Percentiles rank a stretch among this genome's conserved stretches.
These are phyloP conservation scores for Aechmea fasciata DNA, from an alignment of 176 grass and related monocot genomes.

Conservation along the genomic window DNA sequence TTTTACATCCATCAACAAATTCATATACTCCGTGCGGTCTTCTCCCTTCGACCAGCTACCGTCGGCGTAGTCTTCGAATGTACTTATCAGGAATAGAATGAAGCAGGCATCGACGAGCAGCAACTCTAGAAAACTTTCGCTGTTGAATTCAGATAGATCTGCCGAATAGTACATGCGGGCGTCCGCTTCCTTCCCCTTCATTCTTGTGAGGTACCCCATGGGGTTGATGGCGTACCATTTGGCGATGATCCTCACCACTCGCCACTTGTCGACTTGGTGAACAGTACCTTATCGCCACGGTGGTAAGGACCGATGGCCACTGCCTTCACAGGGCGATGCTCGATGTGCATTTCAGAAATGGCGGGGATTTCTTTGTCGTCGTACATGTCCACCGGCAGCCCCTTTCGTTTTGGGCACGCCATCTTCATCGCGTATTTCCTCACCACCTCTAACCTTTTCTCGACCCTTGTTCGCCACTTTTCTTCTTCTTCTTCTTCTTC, in stretches of 20 bases:
- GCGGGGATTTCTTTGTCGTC: not conserved
- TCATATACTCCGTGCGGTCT: not conserved
- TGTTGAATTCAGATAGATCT: not conserved
- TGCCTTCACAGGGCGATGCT: constrained; percentile 33
- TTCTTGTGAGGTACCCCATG: not conserved
- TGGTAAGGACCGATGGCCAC: constrained; percentile 54
- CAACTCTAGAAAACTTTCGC: constrained; percentile 34
- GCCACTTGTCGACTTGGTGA: constrained; percentile 35
- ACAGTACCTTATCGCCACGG: constrained; percentile 9
- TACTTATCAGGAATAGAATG: constrained; percentile 18
- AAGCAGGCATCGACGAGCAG: constrained; percentile 50
- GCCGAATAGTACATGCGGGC: not conserved
- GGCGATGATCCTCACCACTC: constrained; percentile 34
- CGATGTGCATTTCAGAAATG: no score
- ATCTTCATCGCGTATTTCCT: not conserved
- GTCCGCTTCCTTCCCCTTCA: not conserved
- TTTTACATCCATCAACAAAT: not conserved
- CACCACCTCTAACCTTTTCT: not conserved
- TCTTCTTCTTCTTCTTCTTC: no score
- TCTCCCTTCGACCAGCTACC: not conserved
- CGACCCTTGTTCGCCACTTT: not conserved
- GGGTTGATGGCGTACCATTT: constrained; percentile 23
- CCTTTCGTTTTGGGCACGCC: not conserved
- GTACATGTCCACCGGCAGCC: not conserved
- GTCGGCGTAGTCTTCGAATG: no score